These are phyloP conservation scores for Malassezia dermatis DNA, from an alignment of 1,284 basidiomycete genomes.

Conservation along the genomic window DNA sequence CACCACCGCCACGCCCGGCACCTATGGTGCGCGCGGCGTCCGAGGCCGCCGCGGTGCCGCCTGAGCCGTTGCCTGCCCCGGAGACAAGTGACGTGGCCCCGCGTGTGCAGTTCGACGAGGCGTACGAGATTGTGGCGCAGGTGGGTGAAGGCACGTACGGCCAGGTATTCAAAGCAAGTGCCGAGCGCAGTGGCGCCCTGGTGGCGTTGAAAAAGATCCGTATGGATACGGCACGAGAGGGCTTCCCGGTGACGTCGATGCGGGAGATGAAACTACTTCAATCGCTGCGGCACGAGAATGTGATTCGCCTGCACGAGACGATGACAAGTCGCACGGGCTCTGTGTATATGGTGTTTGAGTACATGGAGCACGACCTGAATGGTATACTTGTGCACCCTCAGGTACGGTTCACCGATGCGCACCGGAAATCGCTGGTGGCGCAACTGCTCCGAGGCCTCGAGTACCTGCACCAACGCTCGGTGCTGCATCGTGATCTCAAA, in stretches of 20 bases:
- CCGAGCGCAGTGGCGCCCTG: slow-evolving; percentile 61
- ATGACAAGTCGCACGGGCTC: slow-evolving; percentile 88
- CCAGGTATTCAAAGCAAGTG: slow-evolving; percentile 95
- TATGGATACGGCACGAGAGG: slow-evolving; percentile 95
- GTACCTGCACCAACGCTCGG: slow-evolving; percentile 86
- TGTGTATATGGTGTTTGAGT: slow-evolving; percentile 98
- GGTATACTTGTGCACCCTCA: slow-evolving; percentile 84
- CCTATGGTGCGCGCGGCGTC: background rate
- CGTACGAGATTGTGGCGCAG: slow-evolving; percentile 81
- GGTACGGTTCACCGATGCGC: slow-evolving; percentile 67
- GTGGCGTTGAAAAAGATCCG: slow-evolving; percentile 94
- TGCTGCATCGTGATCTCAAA: slow-evolving; percentile 96
- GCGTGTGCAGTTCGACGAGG: slow-evolving; percentile 33
- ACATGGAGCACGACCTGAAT: slow-evolving; percentile 97
- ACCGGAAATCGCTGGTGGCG: slow-evolving; percentile 84
- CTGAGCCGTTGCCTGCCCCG: background rate
- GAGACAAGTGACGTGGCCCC: background rate
- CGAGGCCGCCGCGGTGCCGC: background rate
- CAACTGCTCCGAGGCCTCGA: slow-evolving; percentile 89
- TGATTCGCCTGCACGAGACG: slow-evolving; percentile 87
- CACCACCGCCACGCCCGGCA: background rate
- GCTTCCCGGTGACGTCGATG: slow-evolving; percentile 97
- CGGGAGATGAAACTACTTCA: slow-evolving; percentile 96
- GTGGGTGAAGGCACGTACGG: slow-evolving; percentile 99
- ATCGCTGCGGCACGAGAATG: slow-evolving; percentile 74